Percentiles rank a stretch among this genome's conserved stretches.
Evolutionary conservation across 1,284 basidiomycete species (phyloP).

Genomic region (Salmacisia buchloeana): DNA sequence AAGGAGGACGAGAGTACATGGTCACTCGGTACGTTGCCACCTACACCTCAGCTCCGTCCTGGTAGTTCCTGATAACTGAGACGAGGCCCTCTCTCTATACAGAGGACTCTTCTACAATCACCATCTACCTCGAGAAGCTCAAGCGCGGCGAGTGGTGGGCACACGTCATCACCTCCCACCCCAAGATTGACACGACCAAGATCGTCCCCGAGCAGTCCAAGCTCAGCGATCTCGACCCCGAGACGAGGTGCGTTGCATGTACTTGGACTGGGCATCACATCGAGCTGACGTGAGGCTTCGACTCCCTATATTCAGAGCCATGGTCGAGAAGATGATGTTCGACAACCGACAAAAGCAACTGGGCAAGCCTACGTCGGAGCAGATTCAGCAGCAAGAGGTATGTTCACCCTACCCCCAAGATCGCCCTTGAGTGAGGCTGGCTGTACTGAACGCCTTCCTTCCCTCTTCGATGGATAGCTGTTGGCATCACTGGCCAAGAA

Average conservation of each 20-base stretch:
- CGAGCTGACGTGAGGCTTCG: background rate
- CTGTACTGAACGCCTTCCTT: background rate
- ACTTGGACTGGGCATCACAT: background rate
- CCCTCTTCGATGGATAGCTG: background rate
- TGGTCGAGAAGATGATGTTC: constrained; percentile 99
- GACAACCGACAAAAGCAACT: constrained; percentile 98
- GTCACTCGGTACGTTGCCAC: constrained; percentile 66
- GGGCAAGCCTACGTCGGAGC: constrained; percentile 65
- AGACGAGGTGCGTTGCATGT: constrained; percentile 63
- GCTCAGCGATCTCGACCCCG: constrained; percentile 87
- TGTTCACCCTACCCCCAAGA: background rate
- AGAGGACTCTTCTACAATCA: constrained; percentile 73
- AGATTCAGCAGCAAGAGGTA: constrained; percentile 39
- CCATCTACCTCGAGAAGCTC: constrained; percentile 78
- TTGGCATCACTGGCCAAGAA: background rate
- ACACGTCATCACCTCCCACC: constrained; percentile 87
- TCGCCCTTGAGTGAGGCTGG: background rate
- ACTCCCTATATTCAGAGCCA: constrained; percentile 60
- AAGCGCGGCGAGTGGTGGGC: constrained; percentile 94
- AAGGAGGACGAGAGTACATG: constrained; percentile 95
- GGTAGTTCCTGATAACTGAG: no score
- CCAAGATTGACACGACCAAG: constrained; percentile 94
- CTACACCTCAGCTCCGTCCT: background rate
- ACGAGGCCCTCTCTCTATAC: no score
- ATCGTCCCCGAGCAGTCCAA: constrained; percentile 94